phyloP scores from a whole-genome alignment of 208 protist species.

The Leishmania major region DNA sequence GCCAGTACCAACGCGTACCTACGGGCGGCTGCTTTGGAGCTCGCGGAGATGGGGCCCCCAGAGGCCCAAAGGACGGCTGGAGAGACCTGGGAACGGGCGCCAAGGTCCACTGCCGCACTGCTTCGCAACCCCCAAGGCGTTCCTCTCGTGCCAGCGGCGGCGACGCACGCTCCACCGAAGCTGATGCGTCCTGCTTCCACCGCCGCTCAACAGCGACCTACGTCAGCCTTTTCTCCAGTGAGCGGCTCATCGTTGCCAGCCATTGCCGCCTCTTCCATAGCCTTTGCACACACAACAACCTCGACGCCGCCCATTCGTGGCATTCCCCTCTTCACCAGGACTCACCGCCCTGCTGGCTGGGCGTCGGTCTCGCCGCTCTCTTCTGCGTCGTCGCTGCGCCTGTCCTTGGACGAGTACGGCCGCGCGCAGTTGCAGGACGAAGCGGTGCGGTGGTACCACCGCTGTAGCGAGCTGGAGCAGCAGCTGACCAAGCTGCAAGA shows the following conservation, averaged over 20 bases:
- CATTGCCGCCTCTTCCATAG: neutral
- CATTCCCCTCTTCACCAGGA: slow-evolving; percentile 19
- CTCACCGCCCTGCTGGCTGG: neutral
- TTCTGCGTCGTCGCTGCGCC: slow-evolving; percentile 13
- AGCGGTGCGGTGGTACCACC: slow-evolving; percentile 36
- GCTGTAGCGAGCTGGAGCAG: slow-evolving; percentile 28
- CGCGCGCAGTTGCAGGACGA: slow-evolving; percentile 36
- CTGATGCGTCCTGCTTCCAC: slow-evolving; percentile 9
- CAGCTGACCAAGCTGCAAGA: slow-evolving; percentile 15
- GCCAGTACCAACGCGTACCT: slow-evolving; percentile 30
- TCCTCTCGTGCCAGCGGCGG: neutral
- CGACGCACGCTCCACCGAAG: neutral
- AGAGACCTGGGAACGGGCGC: neutral
- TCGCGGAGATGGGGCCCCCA: slow-evolving; percentile 1
- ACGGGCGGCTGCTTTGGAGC: slow-evolving; percentile 22
- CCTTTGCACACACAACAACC: neutral
- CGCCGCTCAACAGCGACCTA: neutral
- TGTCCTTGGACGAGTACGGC: slow-evolving; percentile 25
- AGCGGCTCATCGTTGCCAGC: neutral
- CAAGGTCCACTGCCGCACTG: neutral
- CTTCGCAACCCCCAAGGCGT: neutral
- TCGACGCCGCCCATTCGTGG: slow-evolving; percentile 14
- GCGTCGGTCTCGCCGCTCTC: neutral
- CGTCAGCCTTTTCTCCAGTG: neutral
- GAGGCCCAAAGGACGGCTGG: neutral